Evolutionary conservation across 805 yeast genomes (phyloP).

Genomic region (Saccharomyces kudriavzevii): DNA sequence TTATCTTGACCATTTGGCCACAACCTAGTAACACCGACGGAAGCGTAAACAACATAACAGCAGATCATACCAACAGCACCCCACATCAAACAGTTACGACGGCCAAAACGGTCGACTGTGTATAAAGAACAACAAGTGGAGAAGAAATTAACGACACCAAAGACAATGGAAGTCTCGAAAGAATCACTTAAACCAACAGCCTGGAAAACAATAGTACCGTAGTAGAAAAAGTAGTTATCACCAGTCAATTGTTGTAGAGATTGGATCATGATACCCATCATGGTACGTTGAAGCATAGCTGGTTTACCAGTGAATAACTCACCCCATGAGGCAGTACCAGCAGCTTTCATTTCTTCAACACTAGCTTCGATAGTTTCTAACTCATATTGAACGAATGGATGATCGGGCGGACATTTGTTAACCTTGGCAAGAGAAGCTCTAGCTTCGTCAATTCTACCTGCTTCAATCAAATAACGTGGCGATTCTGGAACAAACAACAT

Average conservation of each 20-base stretch:
- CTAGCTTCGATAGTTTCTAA: constrained; percentile 51
- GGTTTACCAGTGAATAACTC: constrained; percentile 63
- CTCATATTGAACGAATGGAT: constrained; percentile 48
- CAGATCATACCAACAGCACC: constrained; percentile 43
- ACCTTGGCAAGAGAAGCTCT: constrained; percentile 43
- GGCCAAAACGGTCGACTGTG: constrained; percentile 48
- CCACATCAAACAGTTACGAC: constrained; percentile 39
- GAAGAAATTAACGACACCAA: constrained; percentile 53
- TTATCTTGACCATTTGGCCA: constrained; percentile 32
- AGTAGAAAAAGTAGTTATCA: constrained; percentile 60
- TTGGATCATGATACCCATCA: constrained; percentile 49
- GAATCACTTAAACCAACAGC: constrained; percentile 55
- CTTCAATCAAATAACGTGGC: constrained; percentile 54
- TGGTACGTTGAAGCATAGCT: constrained; percentile 40
- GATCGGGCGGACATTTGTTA: constrained; percentile 46
- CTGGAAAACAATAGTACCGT: constrained; percentile 53
- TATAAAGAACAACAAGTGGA: constrained; percentile 48
- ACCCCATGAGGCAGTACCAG: constrained; percentile 58
- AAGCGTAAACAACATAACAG: constrained; percentile 43
- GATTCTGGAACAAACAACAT: constrained; percentile 56
- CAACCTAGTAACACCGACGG: constrained; percentile 48
- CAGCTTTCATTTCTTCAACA: constrained; percentile 48
- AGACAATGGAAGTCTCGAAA: constrained; percentile 48
- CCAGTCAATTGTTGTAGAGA: constrained; percentile 64
- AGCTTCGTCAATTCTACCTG: constrained; percentile 51